Percentiles rank a stretch among this genome's conserved stretches.
phyloP scores from a whole-genome alignment of 257 asterid species.

The Anisodus acutangulus region DNA sequence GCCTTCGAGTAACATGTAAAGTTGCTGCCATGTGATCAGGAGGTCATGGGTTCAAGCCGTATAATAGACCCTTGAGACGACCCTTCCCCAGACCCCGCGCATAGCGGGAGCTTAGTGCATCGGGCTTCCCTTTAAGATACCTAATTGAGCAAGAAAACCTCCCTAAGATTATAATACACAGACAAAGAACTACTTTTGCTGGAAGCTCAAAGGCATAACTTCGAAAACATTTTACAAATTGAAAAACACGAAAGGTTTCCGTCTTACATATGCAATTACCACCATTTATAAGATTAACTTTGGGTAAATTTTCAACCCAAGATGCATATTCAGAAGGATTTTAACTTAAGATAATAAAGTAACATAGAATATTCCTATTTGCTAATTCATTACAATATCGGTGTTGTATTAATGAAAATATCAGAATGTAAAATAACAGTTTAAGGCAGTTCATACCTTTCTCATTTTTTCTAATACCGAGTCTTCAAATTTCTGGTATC shows the following conservation, averaged over 20 bases:
- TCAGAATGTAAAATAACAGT: background rate
- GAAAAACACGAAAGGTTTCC: background rate
- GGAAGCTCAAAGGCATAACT: background rate
- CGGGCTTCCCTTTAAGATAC: background rate
- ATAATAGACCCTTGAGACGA: no score
- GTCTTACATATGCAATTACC: background rate
- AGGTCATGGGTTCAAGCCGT: no score
- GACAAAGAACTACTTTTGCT: background rate
- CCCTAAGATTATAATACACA: background rate
- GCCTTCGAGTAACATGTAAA: background rate
- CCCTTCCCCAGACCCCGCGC: no score
- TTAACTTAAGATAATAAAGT: background rate
- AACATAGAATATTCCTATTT: background rate
- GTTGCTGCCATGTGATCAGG: no score
- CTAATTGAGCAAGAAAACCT: background rate
- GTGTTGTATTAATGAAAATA: background rate
- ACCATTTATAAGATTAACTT: background rate
- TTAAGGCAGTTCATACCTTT: constrained; percentile 52
- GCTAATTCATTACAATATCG: background rate
- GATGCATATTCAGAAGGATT: background rate
- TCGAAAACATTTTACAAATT: background rate
- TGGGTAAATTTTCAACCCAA: background rate
- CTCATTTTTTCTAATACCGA: constrained; percentile 75
- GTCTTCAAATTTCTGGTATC: constrained; percentile 69
- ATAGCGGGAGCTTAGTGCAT: no score